These are phyloP conservation scores for Paramecium pentaurelia DNA, from an alignment of 73 alveolate genomes.

Conservation along the genomic window DNA sequence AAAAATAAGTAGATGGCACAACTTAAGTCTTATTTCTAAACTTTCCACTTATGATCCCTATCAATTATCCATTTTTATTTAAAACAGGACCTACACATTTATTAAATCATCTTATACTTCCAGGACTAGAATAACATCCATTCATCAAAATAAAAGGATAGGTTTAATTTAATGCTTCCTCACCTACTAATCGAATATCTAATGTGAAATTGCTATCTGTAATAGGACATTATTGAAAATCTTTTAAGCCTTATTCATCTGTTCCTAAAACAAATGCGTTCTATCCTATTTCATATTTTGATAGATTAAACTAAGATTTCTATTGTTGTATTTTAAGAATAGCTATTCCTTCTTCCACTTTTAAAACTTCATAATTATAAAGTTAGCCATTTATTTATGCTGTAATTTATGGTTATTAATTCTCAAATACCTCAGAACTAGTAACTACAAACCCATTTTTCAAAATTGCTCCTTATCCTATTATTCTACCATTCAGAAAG, in stretches of 20 bases:
- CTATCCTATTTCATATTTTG: background rate
- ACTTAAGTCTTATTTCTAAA: conserved; percentile 1
- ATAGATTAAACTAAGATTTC: background rate
- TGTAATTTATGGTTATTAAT: background rate
- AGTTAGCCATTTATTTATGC: background rate
- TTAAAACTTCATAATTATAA: background rate
- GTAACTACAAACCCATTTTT: conserved; percentile 31
- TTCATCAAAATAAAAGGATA: background rate
- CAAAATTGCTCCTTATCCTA: conserved; percentile 23
- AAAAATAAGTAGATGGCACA: background rate
- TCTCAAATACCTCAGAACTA: background rate
- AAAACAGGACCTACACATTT: background rate
- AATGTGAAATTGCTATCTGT: background rate
- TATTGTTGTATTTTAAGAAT: background rate
- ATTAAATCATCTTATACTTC: background rate
- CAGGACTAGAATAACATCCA: conserved; percentile 15
- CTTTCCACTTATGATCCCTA: background rate
- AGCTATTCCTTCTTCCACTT: conserved; percentile 9
- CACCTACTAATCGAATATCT: background rate
- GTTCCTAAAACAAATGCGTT: background rate
- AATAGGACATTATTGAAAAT: background rate
- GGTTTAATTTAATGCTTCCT: background rate
- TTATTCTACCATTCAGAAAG: background rate
- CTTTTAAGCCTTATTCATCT: background rate
- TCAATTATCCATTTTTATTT: background rate